Evolutionary conservation across 2,329 filamentous ascomycete species (phyloP).

Genomic region (Monilinia aucupariae): DNA sequence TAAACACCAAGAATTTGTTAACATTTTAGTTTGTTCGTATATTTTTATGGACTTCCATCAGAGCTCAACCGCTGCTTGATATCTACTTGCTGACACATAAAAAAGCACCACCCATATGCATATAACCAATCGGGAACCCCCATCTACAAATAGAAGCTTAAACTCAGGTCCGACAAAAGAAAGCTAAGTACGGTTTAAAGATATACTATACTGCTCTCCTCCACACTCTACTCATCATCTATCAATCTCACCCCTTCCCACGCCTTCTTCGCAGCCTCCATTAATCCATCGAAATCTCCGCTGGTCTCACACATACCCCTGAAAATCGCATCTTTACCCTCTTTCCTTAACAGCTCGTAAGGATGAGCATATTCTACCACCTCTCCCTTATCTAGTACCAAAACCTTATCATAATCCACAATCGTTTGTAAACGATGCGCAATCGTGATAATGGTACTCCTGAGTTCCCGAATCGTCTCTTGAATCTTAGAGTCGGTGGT

Average conservation of each 20-base stretch:
- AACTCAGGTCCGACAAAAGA: not conserved
- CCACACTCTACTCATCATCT: slow-evolving; percentile 32
- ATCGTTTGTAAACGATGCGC: slow-evolving; percentile 94
- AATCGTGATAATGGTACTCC: slow-evolving; percentile 92
- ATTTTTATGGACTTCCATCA: not conserved
- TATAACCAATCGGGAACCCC: slow-evolving; percentile 1
- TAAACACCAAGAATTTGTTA: not conserved
- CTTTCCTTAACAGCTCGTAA: slow-evolving; percentile 68
- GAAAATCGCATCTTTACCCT: slow-evolving; percentile 49
- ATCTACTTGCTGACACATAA: not conserved
- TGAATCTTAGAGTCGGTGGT: slow-evolving; percentile 94
- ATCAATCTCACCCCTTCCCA: slow-evolving; percentile 40
- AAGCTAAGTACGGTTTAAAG: not conserved
- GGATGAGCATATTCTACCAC: slow-evolving; percentile 91
- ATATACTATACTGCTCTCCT: not conserved
- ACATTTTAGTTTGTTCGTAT: not conserved
- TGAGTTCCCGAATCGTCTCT: slow-evolving; percentile 88
- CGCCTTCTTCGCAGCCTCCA: slow-evolving; percentile 48
- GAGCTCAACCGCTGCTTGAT: not conserved
- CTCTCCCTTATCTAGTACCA: slow-evolving; percentile 83
- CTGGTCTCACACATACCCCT: slow-evolving; percentile 64
- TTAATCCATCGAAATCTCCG: slow-evolving; percentile 54
- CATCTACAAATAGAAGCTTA: not conserved
- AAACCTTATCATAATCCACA: slow-evolving; percentile 95
- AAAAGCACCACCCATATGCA: not conserved